phyloP scores from a whole-genome alignment of 1,284 basidiomycete genomes.

The Termitomyces sp. region DNA sequence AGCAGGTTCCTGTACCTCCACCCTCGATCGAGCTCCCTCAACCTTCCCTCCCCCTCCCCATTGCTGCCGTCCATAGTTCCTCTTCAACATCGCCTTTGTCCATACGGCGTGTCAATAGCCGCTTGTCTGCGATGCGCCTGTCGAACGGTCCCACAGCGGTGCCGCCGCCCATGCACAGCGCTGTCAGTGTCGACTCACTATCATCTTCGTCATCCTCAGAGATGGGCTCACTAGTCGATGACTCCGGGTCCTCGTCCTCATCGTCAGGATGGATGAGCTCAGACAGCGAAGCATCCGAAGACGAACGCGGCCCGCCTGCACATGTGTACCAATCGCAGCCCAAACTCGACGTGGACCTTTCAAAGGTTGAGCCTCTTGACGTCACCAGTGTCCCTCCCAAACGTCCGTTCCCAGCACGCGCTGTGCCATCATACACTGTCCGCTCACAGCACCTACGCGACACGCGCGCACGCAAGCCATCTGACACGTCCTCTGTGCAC shows the following conservation, averaged over 20 bases:
- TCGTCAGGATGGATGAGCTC: slow-evolving; percentile 39
- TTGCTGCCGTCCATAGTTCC: slow-evolving; percentile 11
- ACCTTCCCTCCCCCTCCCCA: slow-evolving; percentile 16
- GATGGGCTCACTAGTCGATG: slow-evolving; percentile 56
- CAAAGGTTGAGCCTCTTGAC: slow-evolving; percentile 8
- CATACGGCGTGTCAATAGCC: slow-evolving; percentile 51
- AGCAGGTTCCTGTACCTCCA: slow-evolving; percentile 31
- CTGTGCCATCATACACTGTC: slow-evolving; percentile 39
- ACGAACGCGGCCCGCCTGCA: slow-evolving; percentile 28
- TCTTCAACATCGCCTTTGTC: slow-evolving; percentile 31
- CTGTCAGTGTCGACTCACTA: slow-evolving; percentile 35
- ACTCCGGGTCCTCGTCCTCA: slow-evolving; percentile 54
- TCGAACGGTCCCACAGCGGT: slow-evolving; percentile 23
- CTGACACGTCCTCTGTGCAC: slow-evolving; percentile 50
- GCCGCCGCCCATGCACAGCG: slow-evolving; percentile 34
- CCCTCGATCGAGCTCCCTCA: slow-evolving; percentile 32
- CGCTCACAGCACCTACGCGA: slow-evolving; percentile 33
- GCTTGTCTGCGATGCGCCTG: slow-evolving; percentile 47
- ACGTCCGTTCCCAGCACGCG: slow-evolving; percentile 34
- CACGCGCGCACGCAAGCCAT: slow-evolving; percentile 42
- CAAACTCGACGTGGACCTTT: slow-evolving; percentile 13
- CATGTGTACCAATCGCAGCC: slow-evolving; percentile 20
- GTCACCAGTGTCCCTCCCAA: slow-evolving; percentile 12
- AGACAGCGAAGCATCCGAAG: slow-evolving; percentile 43
- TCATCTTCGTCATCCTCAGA: slow-evolving; percentile 53